Conservation (phyloP, 257 asterid genomes). For the Salvia rosmarinus region DNA sequence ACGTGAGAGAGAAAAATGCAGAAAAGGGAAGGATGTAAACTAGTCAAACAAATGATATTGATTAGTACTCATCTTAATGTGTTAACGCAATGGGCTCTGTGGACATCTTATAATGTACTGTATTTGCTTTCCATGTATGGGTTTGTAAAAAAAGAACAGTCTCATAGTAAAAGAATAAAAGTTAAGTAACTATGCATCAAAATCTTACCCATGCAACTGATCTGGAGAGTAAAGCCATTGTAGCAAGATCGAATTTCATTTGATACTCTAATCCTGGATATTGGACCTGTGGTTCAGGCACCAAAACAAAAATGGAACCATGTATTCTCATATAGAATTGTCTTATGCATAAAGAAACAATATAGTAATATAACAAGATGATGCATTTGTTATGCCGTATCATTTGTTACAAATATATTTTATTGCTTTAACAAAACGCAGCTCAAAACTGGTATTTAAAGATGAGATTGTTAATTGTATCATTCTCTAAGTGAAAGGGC, state of each 20-base stretch:
- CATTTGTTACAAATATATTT: conserved; percentile 17
- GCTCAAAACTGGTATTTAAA: conserved; percentile 1
- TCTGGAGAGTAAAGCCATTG: conserved; percentile 75
- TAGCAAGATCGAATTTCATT: conserved; percentile 80
- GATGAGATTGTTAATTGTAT: not conserved
- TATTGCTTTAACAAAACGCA: conserved; percentile 7
- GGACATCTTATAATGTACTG: conserved; percentile 21
- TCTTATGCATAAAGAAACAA: conserved; percentile 28
- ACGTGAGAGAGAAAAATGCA: not conserved
- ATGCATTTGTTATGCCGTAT: conserved; percentile 4
- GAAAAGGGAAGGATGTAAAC: not conserved
- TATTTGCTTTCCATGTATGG: conserved; percentile 9
- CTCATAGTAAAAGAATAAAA: not conserved
- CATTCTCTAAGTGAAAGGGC: conserved; percentile 3
- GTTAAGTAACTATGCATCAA: conserved; percentile 20
- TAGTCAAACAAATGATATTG: not conserved
- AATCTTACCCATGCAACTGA: conserved; percentile 72
- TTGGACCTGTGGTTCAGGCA: conserved; percentile 64
- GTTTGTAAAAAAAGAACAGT: conserved; percentile 19
- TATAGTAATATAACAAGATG: conserved; percentile 13
- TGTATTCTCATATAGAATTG: conserved; percentile 7
- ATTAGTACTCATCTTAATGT: conserved; percentile 22
- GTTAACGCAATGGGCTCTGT: not conserved
- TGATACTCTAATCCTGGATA: conserved; percentile 89
- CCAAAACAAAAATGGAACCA: conserved; percentile 25